Evolutionary conservation across 2,329 filamentous ascomycete genomes (phyloP).

Genomic region (Aspergillus sergii): DNA sequence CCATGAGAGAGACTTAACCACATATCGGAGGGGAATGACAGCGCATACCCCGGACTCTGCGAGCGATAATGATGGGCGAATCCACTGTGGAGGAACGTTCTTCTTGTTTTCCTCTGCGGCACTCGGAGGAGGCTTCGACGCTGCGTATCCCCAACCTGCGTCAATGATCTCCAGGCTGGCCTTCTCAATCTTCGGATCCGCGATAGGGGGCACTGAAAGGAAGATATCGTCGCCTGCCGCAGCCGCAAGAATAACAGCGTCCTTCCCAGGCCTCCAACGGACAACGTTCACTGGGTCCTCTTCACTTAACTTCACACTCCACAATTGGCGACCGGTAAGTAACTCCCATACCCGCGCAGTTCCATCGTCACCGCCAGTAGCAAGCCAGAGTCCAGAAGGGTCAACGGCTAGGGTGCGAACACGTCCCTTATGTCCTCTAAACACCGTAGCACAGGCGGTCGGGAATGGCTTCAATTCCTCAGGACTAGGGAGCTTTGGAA

Average conservation of each 20-base stretch:
- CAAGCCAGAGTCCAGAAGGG: conserved; percentile 80
- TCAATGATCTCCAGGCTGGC: conserved; percentile 77
- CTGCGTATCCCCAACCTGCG: conserved; percentile 91
- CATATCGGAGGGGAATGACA: conserved; percentile 75
- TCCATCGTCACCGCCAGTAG: conserved; percentile 92
- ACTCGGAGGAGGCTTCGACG: conserved; percentile 57
- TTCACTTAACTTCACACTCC: conserved; percentile 76
- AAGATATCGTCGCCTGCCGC: conserved; percentile 83
- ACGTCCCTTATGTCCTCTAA: conserved; percentile 83
- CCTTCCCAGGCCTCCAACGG: conserved; percentile 83
- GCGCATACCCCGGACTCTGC: conserved; percentile 76
- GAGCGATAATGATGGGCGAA: conserved; percentile 72
- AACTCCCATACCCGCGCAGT: conserved; percentile 90
- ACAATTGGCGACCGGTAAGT: conserved; percentile 81
- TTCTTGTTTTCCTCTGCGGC: conserved; percentile 62
- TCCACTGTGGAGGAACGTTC: conserved; percentile 78
- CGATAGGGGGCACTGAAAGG: conserved; percentile 74
- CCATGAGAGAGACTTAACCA: conserved; percentile 88
- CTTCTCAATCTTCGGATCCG: conserved; percentile 73
- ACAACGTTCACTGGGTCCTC: conserved; percentile 82
- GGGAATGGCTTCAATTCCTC: conserved; percentile 95
- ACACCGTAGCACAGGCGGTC: conserved; percentile 83
- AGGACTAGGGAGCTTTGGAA: conserved; percentile 90
- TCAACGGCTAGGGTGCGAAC: conserved; percentile 85
- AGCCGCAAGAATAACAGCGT: conserved; percentile 78